A percentile compares a stretch with the other conserved stretches of the same genome.
These are phyloP conservation scores for Fusarium marasasianum DNA, from an alignment of 2,329 filamentous ascomycete species.

Conservation along the genomic window DNA sequence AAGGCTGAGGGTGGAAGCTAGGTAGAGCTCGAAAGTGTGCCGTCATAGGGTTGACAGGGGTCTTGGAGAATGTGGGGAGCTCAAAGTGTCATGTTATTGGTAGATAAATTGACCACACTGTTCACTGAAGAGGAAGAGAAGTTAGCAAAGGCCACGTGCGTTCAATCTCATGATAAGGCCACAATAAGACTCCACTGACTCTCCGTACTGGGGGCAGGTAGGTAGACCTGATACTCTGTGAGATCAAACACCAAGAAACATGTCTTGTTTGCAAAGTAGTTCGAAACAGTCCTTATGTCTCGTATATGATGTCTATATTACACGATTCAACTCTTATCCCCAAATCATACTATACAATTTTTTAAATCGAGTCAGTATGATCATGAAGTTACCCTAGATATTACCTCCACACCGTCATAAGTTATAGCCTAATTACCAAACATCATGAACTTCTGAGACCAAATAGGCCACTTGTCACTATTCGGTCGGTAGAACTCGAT, in stretches of 20 bases:
- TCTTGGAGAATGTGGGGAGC: conserved; percentile 34
- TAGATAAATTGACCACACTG: neutral
- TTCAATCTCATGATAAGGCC: neutral
- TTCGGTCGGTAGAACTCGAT: conserved; percentile 24
- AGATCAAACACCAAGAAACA: neutral
- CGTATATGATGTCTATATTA: neutral
- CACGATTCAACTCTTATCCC: neutral
- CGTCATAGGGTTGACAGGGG: conserved; percentile 34
- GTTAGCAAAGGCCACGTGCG: conserved; percentile 7
- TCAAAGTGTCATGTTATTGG: conserved; percentile 15
- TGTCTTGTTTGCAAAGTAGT: neutral
- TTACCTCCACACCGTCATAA: neutral
- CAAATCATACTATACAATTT: neutral
- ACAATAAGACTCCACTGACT: neutral
- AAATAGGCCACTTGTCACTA: conserved; percentile 34
- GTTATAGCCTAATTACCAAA: conserved; percentile 7
- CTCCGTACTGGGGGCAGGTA: neutral
- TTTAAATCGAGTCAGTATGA: neutral
- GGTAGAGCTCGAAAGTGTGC: conserved; percentile 21
- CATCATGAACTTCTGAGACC: conserved; percentile 32
- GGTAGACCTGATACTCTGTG: neutral
- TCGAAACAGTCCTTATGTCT: neutral
- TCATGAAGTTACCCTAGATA: conserved; percentile 17
- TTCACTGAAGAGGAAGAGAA: neutral
- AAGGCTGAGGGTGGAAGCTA: conserved; percentile 26